phyloP scores from a whole-genome alignment of 2,329 filamentous ascomycete species.

The Cordyceps cicadae region DNA sequence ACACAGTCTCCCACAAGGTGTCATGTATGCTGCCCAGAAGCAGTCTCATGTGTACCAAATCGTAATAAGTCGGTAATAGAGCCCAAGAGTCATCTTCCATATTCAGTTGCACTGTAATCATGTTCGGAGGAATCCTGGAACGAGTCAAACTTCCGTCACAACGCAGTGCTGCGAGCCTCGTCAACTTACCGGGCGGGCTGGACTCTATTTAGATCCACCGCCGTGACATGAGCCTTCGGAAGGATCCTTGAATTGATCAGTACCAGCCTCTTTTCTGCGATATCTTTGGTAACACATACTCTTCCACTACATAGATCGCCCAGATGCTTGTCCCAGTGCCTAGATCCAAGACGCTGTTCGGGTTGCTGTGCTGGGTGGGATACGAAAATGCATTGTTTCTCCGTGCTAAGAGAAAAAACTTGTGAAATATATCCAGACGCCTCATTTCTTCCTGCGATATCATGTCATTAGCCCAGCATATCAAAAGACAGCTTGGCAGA shows the following conservation, averaged over 20 bases:
- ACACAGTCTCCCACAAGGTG: slow-evolving; percentile 60
- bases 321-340: slow-evolving; percentile 88
- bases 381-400: slow-evolving; percentile 27
- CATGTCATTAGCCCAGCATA: too few species aligned
- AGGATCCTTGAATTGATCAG: slow-evolving; percentile 10
- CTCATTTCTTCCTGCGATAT: slow-evolving; percentile 62
- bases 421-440: slow-evolving; percentile 52
- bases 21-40: slow-evolving; percentile 68
- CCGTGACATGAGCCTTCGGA: slow-evolving; percentile 25
- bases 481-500: too few species aligned
- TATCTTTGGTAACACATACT: slow-evolving; percentile 39
- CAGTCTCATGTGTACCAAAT: slow-evolving; percentile 77
- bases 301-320: slow-evolving; percentile 71
- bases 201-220: slow-evolving; percentile 32
- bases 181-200: slow-evolving; percentile 28
- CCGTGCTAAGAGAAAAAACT: slow-evolving; percentile 59
- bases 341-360: slow-evolving; percentile 47
- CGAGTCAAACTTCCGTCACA: slow-evolving; percentile 14
- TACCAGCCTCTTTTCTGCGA: background rate
- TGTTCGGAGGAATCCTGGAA: slow-evolving; percentile 59
- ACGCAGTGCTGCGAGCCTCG: background rate
- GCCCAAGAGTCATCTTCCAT: slow-evolving; percentile 65
- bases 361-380: slow-evolving; percentile 13
- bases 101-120: slow-evolving; percentile 52
- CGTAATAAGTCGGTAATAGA: slow-evolving; percentile 45